Evolutionary conservation across 352 stramenopile species (phyloP).

Genomic region (Phytopythium helicoides): DNA sequence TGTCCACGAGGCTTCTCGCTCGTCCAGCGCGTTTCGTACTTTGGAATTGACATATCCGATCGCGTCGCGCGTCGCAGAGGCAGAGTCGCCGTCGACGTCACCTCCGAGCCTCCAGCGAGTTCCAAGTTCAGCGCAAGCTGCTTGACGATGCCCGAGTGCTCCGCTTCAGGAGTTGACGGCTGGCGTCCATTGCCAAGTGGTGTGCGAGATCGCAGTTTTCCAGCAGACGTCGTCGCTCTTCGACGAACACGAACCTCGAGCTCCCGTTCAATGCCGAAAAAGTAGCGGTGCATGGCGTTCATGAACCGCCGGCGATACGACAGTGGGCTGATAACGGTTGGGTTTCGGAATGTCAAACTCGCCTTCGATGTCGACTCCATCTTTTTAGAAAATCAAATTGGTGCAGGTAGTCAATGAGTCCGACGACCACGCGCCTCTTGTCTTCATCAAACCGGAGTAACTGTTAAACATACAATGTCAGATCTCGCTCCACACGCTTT

Average conservation of each 20-base stretch:
- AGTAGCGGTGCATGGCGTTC: conserved; percentile 80
- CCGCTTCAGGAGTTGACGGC: not conserved
- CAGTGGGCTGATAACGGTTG: conserved; percentile 80
- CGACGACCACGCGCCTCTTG: conserved; percentile 66
- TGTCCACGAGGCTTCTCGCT: conserved; percentile 39
- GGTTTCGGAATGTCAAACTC: conserved; percentile 77
- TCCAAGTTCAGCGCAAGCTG: conserved; percentile 6
- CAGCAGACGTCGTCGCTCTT: conserved; percentile 26
- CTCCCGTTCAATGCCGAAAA: conserved; percentile 77
- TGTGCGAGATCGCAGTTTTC: conserved; percentile 1
- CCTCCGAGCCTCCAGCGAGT: not conserved
- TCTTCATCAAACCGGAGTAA: conserved; percentile 83
- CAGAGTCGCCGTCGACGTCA: conserved; percentile 8
- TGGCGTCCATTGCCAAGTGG: not conserved
- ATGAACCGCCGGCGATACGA: conserved; percentile 81
- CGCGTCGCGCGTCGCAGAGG: conserved; percentile 5
- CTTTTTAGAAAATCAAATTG: conserved; percentile 90
- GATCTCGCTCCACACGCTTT: not conserved
- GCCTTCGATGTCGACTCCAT: conserved; percentile 89
- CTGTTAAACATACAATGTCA: conserved; percentile 14
- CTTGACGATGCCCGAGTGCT: conserved; percentile 5
- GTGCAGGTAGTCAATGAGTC: conserved; percentile 86
- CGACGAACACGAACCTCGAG: conserved; percentile 70
- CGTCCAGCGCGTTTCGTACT: conserved; percentile 31
- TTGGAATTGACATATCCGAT: conserved; percentile 27